Evolutionary conservation across 2,329 filamentous ascomycete species (phyloP).

Genomic region (Stagonosporopsis tanaceti): DNA sequence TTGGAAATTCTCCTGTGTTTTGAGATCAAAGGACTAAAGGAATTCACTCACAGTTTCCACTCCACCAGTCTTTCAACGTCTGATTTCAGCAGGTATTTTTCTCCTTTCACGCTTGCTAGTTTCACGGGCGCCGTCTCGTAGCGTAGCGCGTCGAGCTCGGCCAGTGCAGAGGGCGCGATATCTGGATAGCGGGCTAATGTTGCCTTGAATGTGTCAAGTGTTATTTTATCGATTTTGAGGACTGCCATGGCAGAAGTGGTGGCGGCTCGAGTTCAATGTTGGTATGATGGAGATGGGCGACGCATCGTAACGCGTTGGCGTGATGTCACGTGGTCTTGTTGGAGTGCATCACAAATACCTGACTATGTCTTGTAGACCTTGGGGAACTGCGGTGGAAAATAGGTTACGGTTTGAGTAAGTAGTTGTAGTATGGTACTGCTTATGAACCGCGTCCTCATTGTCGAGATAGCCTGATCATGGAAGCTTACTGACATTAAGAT

Average conservation of each 20-base stretch:
- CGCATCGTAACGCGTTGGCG: conserved; percentile 5
- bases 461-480: background rate
- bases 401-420: background rate
- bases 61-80: conserved; percentile 48
- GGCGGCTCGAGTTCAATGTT: conserved; percentile 4
- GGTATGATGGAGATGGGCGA: background rate
- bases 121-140: conserved; percentile 40
- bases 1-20: too few species aligned
- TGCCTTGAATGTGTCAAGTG: conserved; percentile 27
- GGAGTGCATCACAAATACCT: background rate
- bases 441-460: background rate
- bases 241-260: conserved; percentile 11
- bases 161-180: conserved; percentile 37
- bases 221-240: conserved; percentile 26
- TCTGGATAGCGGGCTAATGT: conserved; percentile 37
- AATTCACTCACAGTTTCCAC: conserved; percentile 48
- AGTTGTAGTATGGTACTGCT: background rate
- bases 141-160: conserved; percentile 43
- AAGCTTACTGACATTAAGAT: background rate
- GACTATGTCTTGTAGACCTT: background rate
- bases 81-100: conserved; percentile 29
- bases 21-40: background rate
- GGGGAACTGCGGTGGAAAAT: background rate
- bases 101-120: conserved; percentile 26
- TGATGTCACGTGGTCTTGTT: conserved; percentile 5